phyloP scores from a whole-genome alignment of 768 basidiomycete species.

The Amanita thiersii region DNA sequence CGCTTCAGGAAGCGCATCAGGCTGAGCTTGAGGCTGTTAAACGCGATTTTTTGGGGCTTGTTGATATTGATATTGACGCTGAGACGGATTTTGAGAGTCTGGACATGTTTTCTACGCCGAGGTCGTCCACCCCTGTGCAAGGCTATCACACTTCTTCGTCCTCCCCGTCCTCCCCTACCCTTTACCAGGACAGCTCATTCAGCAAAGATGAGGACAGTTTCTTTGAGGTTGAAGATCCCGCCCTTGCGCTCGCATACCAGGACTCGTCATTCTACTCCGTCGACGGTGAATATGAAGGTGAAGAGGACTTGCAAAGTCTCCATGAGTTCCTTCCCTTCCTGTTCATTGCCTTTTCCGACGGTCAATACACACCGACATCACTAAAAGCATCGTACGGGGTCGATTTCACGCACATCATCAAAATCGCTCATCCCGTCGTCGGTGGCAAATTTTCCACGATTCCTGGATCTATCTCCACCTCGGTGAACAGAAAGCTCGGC shows the following conservation, averaged over 20 bases:
- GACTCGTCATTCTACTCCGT: constrained; percentile 12
- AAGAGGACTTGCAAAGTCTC: constrained; percentile 10
- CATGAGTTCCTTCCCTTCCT: constrained; percentile 17
- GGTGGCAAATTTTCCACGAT: background rate
- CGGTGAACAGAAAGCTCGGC: constrained; percentile 11
- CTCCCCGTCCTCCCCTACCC: constrained; percentile 1
- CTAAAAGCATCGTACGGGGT: constrained; percentile 12
- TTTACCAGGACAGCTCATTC: constrained; percentile 2
- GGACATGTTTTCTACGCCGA: constrained; percentile 4
- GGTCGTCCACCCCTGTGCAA: background rate
- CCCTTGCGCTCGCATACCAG: background rate
- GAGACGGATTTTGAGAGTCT: constrained; percentile 4
- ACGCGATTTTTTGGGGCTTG: constrained; percentile 2
- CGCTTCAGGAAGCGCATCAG: background rate
- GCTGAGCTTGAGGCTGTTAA: background rate
- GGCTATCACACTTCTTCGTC: background rate
- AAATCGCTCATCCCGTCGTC: constrained; percentile 12
- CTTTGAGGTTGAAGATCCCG: background rate
- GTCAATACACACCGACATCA: constrained; percentile 10
- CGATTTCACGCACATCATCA: constrained; percentile 18
- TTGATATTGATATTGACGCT: constrained; percentile 4
- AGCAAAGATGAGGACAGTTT: background rate
- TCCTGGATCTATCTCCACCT: constrained; percentile 9
- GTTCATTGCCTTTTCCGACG: constrained; percentile 14
- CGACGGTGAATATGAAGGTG: constrained; percentile 6